Base-by-base conservation (phyloP, 1,284 basidiomycete genomes). In the Melanopsichium pennsylvanicum region DNA sequence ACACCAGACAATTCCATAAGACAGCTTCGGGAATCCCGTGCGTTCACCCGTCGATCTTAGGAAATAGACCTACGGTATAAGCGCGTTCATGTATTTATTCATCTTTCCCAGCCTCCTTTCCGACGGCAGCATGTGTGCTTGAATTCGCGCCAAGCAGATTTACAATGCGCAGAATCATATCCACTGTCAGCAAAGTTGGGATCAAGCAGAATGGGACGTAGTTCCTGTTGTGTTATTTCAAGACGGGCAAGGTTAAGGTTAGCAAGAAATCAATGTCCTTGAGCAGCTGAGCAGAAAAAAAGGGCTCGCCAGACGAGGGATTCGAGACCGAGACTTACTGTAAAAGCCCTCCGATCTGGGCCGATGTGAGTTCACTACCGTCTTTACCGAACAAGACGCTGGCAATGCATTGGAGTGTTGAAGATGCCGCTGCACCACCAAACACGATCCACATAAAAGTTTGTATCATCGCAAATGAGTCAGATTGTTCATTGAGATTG, bases 401-500 rank as follows among this genome's bases (percentile, higher is more conserved):
- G 51, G 29, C 56, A 52, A 70, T 70, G 56, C 67, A 70, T 35
- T 70, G 67, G 18, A 61, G 43, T 6, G 67, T 64, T 9, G 67
- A 70, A 0, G 61, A 70, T 1, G 67, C 61, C 11, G 67, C 66
- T 67, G 44, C 33, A 16, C 13, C n/a, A n/a, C n/a, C n/a, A 21
- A 9, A 8, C 3, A 18, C 3, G 35, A n/a, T 21, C 4, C 15
- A 32, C 19, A 19, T 4, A 6, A n/a, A n/a, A n/a, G n/a, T n/a
- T n/a, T n/a, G n/a, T n/a, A 29, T 29, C 27, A 13, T 29, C 13
- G 27, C 27, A 13, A 13, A 29, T 13, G 13, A 7, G 27, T 29
- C 27, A 29, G 27, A 8, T 13, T 29, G 13, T 29, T 13, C 27
- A 29, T 29, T n/a, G n/a, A n/a, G n/a, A n/a, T n/a, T n/a, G n/a